Percentiles rank a stretch among this genome's conserved stretches.
These are phyloP conservation scores for Arxiozyma slooffiae DNA, from an alignment of 1,139 yeast species.

Conservation along the genomic window DNA sequence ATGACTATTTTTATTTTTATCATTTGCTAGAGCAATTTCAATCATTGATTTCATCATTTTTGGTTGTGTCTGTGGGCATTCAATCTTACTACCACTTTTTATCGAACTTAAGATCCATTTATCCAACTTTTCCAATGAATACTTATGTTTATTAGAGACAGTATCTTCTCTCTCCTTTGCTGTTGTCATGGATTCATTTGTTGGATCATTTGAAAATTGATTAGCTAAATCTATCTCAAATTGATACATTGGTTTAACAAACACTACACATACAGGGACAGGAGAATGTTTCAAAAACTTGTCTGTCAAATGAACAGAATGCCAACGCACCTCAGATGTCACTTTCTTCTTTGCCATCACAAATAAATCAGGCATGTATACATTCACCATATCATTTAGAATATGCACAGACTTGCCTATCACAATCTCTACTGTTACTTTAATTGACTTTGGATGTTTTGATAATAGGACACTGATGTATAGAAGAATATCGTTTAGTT, in stretches of 20 bases:
- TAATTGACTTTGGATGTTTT: slow-evolving; percentile 41
- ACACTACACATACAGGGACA: slow-evolving; percentile 57
- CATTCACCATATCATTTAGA: slow-evolving; percentile 49
- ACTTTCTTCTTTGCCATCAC: slow-evolving; percentile 16
- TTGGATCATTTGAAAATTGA: background rate
- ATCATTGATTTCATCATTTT: slow-evolving; percentile 4
- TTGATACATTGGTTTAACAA: slow-evolving; percentile 50
- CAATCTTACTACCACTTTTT: slow-evolving; percentile 1
- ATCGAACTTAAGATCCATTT: slow-evolving; percentile 1
- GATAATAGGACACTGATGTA: slow-evolving; percentile 42
- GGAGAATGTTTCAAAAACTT: slow-evolving; percentile 55
- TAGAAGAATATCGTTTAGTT: slow-evolving; percentile 36
- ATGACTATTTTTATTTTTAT: background rate
- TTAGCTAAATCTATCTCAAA: slow-evolving; percentile 36
- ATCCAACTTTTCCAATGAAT: background rate
- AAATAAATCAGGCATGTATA: slow-evolving; percentile 56
- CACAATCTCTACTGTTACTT: slow-evolving; percentile 53
- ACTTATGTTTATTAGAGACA: background rate
- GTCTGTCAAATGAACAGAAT: slow-evolving; percentile 45
- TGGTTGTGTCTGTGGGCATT: slow-evolving; percentile 1
- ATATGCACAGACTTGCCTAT: slow-evolving; percentile 51
- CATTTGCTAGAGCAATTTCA: slow-evolving; percentile 2
- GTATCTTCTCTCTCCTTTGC: background rate
- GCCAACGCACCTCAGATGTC: slow-evolving; percentile 11
- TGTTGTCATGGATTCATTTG: background rate